phyloP scores from a whole-genome alignment of 1,284 basidiomycete species.

The Trametes pubescens region DNA sequence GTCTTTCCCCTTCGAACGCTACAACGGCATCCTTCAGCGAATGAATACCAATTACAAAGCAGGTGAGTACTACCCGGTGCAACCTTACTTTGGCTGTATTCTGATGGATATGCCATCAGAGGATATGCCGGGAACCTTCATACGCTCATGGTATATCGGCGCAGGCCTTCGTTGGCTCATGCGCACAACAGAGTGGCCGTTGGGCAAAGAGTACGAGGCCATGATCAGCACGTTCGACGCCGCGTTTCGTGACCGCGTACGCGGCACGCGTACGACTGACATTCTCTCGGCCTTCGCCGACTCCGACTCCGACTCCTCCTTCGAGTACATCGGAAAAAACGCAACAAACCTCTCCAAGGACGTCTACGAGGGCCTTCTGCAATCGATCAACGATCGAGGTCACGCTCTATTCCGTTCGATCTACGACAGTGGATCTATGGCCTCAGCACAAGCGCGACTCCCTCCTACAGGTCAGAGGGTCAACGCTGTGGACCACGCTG shows the following conservation, averaged over 20 bases:
- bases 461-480: too few species aligned
- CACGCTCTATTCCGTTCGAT: too few species aligned
- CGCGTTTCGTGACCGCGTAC: not conserved
- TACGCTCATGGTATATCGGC: constrained; percentile 17
- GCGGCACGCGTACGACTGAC: not conserved
- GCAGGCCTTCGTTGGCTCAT: constrained; percentile 17
- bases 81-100: not conserved
- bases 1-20: too few species aligned
- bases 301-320: not conserved
- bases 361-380: too few species aligned
- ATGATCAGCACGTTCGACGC: not conserved
- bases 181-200: constrained; percentile 10
- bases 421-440: too few species aligned
- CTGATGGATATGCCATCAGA: not conserved
- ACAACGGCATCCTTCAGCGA: constrained; percentile 40
- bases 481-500: too few species aligned
- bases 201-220: not conserved
- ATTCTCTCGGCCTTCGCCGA: not conserved
- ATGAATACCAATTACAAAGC: constrained; percentile 44
- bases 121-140: constrained; percentile 19
- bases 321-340: not conserved
- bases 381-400: too few species aligned
- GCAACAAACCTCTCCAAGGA: too few species aligned
- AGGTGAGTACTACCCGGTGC: constrained; percentile 34
- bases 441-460: too few species aligned